Percentiles rank a stretch among this genome's conserved stretches.
Evolutionary conservation across 2,329 filamentous ascomycete species (phyloP).

Genomic region (Fusarium albosuccineum): DNA sequence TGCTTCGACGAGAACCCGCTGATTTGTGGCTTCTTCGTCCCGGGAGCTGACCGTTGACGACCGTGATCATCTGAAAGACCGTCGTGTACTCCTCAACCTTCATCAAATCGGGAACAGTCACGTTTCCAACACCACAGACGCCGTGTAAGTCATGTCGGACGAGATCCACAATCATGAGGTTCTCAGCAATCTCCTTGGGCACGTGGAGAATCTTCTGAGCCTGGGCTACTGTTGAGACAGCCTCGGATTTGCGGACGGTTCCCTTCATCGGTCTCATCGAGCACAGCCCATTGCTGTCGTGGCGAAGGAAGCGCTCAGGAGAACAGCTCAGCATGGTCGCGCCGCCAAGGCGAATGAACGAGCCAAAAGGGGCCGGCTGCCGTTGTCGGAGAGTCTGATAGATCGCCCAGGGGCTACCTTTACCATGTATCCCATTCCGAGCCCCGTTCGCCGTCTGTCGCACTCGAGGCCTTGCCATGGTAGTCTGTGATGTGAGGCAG

Average conservation of each 20-base stretch:
- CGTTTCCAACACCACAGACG: conserved; percentile 81
- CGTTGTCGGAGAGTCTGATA: conserved; percentile 77
- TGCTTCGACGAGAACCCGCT: conserved; percentile 16
- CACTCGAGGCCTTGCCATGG: conserved; percentile 61
- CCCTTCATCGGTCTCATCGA: conserved; percentile 97
- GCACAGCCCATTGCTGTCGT: conserved; percentile 66
- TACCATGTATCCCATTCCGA: background rate
- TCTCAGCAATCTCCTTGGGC: conserved; percentile 93
- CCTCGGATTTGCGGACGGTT: conserved; percentile 83
- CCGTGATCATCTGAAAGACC: conserved; percentile 91
- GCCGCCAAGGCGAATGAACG: conserved; percentile 78
- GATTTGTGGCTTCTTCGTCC: conserved; percentile 28
- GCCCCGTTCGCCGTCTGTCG: background rate
- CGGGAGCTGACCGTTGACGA: conserved; percentile 79
- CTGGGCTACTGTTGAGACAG: conserved; percentile 75
- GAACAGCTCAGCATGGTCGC: conserved; percentile 85
- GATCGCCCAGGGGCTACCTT: conserved; percentile 71
- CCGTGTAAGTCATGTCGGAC: conserved; percentile 94
- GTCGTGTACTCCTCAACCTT: conserved; percentile 91
- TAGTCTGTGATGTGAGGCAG: conserved; percentile 83
- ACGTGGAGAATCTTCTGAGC: conserved; percentile 80
- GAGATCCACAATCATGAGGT: conserved; percentile 97
- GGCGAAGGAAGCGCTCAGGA: conserved; percentile 87
- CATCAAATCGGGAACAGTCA: conserved; percentile 82
- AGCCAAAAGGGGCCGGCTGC: conserved; percentile 88